These are phyloP conservation scores for Rubroshorea leprosula DNA, from an alignment of 345 rosid genomes.

Conservation along the genomic window DNA sequence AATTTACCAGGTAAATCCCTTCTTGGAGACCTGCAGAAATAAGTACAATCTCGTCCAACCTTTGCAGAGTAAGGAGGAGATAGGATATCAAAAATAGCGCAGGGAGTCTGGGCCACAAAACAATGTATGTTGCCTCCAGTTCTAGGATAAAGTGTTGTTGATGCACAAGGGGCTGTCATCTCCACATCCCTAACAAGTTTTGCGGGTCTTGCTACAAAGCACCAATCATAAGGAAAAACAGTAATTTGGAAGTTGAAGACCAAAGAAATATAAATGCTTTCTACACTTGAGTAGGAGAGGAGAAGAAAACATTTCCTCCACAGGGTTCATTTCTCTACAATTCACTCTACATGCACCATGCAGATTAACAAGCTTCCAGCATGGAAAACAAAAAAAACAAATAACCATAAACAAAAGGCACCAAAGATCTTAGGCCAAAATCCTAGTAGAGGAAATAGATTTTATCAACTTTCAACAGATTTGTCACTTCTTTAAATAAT, in stretches of 20 bases:
- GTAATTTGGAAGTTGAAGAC: neutral
- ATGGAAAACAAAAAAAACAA: no score
- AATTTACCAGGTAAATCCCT: conserved; percentile 50
- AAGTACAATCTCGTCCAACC: conserved; percentile 57
- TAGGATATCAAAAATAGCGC: conserved; percentile 70
- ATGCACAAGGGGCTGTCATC: conserved; percentile 59
- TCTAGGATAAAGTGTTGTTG: conserved; percentile 62
- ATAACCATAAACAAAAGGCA: no score
- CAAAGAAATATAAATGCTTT: neutral
- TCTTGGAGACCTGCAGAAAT: conserved; percentile 46
- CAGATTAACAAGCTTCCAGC: no score
- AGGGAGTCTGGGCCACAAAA: conserved; percentile 66
- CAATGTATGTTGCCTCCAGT: conserved; percentile 84
- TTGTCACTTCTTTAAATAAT: no score
- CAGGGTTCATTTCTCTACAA: no score
- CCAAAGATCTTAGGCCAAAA: no score
- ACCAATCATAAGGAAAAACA: conserved; percentile 10
- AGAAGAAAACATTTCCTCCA: neutral
- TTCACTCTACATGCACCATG: no score
- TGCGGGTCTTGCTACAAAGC: conserved; percentile 68
- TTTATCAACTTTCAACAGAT: no score
- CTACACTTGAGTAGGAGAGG: neutral
- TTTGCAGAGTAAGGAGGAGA: conserved; percentile 69
- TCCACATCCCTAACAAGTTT: conserved; percentile 59
- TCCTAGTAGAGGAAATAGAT: no score